These are phyloP conservation scores for Colletotrichum chlorophyti DNA, from an alignment of 2,329 filamentous ascomycete species.

Conservation along the genomic window DNA sequence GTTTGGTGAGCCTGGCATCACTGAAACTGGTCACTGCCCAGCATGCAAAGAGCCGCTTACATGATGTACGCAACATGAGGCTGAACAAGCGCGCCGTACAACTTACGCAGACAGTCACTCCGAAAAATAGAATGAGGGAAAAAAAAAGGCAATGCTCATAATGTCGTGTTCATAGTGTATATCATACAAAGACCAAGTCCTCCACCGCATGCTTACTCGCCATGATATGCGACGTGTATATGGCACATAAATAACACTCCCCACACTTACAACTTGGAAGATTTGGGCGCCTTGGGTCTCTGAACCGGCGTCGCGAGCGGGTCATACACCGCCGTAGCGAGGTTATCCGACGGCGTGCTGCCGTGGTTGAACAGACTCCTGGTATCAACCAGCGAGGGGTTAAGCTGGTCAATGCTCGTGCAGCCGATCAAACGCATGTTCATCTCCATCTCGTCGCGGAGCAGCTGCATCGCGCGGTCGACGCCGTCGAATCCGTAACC, in stretches of 20 bases:
- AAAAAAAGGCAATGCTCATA: too few species aligned
- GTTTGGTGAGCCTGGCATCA: too few species aligned
- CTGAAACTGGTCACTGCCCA: too few species aligned
- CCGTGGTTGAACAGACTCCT: slow-evolving; percentile 68
- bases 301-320: slow-evolving; percentile 58
- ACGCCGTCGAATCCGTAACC: slow-evolving; percentile 88
- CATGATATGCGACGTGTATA: background rate
- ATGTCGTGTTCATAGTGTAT: too few species aligned
- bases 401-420: slow-evolving; percentile 76
- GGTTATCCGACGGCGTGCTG: slow-evolving; percentile 54
- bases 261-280: slow-evolving; percentile 53
- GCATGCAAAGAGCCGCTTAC: too few species aligned
- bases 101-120: too few species aligned
- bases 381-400: slow-evolving; percentile 80
- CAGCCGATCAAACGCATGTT: slow-evolving; percentile 95
- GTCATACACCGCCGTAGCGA: slow-evolving; percentile 60
- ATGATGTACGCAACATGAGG: too few species aligned
- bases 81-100: too few species aligned
- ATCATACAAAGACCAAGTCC: too few species aligned
- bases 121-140: too few species aligned
- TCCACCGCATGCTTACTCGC: background rate
- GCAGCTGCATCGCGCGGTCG: slow-evolving; percentile 87
- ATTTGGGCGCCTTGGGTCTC: slow-evolving; percentile 45
- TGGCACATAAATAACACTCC: background rate
- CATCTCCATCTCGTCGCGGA: slow-evolving; percentile 99